Conservation (phyloP, 75 land plant species). For the Pinus tabuliformis region DNA sequence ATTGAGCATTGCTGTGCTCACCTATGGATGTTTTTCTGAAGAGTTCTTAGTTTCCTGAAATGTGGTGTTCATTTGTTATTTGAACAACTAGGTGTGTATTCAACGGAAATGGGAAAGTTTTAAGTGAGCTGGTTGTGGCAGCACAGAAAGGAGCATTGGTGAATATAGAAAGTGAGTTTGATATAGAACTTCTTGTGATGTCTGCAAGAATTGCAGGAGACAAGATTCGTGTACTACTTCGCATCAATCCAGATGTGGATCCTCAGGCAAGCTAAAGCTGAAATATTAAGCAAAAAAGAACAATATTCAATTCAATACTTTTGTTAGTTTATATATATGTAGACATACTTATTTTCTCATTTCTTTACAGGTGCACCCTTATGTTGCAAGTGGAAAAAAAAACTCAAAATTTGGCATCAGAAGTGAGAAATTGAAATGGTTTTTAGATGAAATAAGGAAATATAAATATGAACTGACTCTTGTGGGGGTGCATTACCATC, state of each 20-base stretch:
- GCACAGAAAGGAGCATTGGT: slow-evolving; percentile 85
- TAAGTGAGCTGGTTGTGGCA: slow-evolving; percentile 84
- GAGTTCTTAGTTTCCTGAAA: not conserved
- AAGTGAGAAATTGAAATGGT: slow-evolving; percentile 91
- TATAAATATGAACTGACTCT: slow-evolving; percentile 75
- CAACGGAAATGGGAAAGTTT: slow-evolving; percentile 93
- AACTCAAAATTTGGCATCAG: slow-evolving; percentile 96
- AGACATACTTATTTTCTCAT: not conserved
- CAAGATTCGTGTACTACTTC: slow-evolving; percentile 73
- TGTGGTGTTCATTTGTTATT: not conserved
- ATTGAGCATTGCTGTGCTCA: not conserved
- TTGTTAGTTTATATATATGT: not conserved
- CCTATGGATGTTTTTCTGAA: not conserved
- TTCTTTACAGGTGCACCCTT: slow-evolving; percentile 75
- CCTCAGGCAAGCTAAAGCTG: slow-evolving; percentile 64
- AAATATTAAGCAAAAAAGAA: not conserved
- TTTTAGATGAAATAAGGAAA: slow-evolving; percentile 74
- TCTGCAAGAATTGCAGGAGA: slow-evolving; percentile 73
- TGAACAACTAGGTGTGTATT: slow-evolving; percentile 71
- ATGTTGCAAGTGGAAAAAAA: slow-evolving; percentile 95
- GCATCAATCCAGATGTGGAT: slow-evolving; percentile 95
- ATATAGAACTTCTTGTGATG: slow-evolving; percentile 69
- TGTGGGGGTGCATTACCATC: slow-evolving; percentile 92
- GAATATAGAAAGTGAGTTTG: slow-evolving; percentile 94
- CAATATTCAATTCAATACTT: not conserved